Base-by-base conservation (phyloP, 257 asterid genomes). In the Avicennia marina region DNA sequence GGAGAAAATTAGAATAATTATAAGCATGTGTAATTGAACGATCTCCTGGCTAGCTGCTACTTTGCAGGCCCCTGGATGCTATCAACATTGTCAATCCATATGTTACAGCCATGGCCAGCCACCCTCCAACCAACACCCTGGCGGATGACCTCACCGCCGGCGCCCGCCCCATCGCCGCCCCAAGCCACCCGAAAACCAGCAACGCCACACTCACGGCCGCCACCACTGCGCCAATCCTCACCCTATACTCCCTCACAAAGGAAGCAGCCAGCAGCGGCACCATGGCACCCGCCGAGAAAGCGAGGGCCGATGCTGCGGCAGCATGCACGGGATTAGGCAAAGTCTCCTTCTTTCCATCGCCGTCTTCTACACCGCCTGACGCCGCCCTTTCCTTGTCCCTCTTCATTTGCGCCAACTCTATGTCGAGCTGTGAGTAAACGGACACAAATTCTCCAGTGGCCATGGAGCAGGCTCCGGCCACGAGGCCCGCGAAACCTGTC, bases 391-490 rank as follows among this genome's bases (percentile, higher is more conserved):
- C 67, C 25, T 48, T 48, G 19, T 71, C 82, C 27, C 89, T 75
- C 65, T 62, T 71, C 72, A 74, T 74, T 15, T 87, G 96, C 1
- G 94, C 89, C 0, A 78, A 39, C 50, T 84, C 87, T 10, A 84
- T 87, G 48, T 87, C 96, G 1, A 80, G 85, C 70, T n/a, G n/a
- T n/a, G n/a, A n/a, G n/a, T n/a, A n/a, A n/a, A n/a, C n/a, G n/a
- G n/a, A n/a, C n/a, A 87, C 94, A n/a, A 78, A 84, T 44, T 87
- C 96, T 4, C 96, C 96, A 1, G 84, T 87, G 15, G 96, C 94
- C 96, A 87, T 87, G 45, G 94, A 84, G 52, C 94, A 87, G 0
- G 96, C 89, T 0, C 96, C 96, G 40, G 96, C 89, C 24, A 87
- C 89, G 0, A 84, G 74, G 38, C 94, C 96, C 0, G 94, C 95